Base-by-base conservation (phyloP, 805 yeast genomes). In the Yarrowia deformans region DNA sequence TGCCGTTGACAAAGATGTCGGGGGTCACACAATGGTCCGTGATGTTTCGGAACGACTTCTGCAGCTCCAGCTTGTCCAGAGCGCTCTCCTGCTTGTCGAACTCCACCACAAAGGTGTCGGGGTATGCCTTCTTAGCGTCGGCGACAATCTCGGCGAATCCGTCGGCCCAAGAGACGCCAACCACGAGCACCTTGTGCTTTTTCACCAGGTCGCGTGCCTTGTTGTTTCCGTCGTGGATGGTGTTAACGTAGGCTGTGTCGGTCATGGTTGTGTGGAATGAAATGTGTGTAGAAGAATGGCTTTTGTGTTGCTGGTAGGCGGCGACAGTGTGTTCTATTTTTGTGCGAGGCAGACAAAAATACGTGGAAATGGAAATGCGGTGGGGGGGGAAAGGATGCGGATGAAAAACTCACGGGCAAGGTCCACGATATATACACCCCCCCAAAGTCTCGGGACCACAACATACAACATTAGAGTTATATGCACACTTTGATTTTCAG, bases 141-240 rank as follows among this genome's bases (percentile, higher is more conserved):
- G 55, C 40, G 14, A 48, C 56, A 18, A 63, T 29, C 34, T 49
- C 56, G 29, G 56, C 16, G n/a, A 48, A 63, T 7, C 56, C 48
- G 1, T 37, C 46, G 29, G 55, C 19, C 68, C 56, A 49, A 10
- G 68, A 48, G 23, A 63, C 4, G 6, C 68, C 68, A 18, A 48
- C 56, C 16, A 63, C 56, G 19, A 63, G 46, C 45, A 63, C 56
- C 56, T 63, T 49, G 48, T 63, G 43, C 12, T 39, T 23, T 8
- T 40, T 35, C 39, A 63, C 56, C 39, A 63, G 55, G 12, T 63
- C 68, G 56, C 56, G 68, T 48, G 56, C 68, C 68, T 63, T 48
- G 37, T 63, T 48, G 68, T 48, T 48, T 14, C 48, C 45, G 10
- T 37, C 37, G 8, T 37, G 56, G 32, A 63, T 48, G 68, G 68